Conservation (phyloP, 2,329 filamentous ascomycete species). For the Hypoxylon rubiginosum region DNA sequence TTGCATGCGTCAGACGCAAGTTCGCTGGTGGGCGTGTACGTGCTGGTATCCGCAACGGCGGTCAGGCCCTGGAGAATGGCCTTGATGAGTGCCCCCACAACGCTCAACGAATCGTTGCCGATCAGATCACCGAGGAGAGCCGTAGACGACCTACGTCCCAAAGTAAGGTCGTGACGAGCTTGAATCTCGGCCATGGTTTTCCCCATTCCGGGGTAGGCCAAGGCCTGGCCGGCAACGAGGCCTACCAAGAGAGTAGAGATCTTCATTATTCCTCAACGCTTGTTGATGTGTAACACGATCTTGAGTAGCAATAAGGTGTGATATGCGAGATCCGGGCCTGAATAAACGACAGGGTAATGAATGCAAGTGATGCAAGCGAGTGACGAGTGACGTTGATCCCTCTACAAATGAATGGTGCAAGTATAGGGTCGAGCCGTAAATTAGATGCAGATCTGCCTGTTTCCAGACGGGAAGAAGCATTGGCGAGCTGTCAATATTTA, state of each 20-base stretch:
- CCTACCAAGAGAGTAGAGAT: constrained; percentile 30
- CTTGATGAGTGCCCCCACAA: constrained; percentile 42
- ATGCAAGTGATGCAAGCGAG: constrained; percentile 6
- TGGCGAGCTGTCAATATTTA: constrained; percentile 10
- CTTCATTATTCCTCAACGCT: constrained; percentile 41
- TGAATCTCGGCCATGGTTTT: constrained; percentile 45
- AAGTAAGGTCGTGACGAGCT: constrained; percentile 36
- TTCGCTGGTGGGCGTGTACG: constrained; percentile 42
- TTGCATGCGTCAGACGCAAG: constrained; percentile 46
- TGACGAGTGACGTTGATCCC: not conserved
- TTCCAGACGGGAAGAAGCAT: constrained; percentile 7
- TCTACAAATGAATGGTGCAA: constrained; percentile 12
- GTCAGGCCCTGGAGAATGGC: constrained; percentile 40
- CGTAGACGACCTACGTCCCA: constrained; percentile 42
- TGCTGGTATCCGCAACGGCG: constrained; percentile 31
- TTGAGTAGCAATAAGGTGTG: constrained; percentile 2
- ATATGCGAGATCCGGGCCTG: not conserved
- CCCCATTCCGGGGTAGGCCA: constrained; percentile 48
- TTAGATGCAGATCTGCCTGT: constrained; percentile 8
- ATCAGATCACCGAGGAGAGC: constrained; percentile 45
- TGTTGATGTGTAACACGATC: constrained; percentile 19
- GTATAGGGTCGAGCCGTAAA: constrained; percentile 1
- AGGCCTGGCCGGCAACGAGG: constrained; percentile 26
- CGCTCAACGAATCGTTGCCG: constrained; percentile 15
- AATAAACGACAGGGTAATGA: constrained; percentile 2